Evolutionary conservation across 2,329 filamentous ascomycete genomes (phyloP), one percentile per base, ranked within the genome.

Genomic region (Samsoniella hepiali): DNA sequence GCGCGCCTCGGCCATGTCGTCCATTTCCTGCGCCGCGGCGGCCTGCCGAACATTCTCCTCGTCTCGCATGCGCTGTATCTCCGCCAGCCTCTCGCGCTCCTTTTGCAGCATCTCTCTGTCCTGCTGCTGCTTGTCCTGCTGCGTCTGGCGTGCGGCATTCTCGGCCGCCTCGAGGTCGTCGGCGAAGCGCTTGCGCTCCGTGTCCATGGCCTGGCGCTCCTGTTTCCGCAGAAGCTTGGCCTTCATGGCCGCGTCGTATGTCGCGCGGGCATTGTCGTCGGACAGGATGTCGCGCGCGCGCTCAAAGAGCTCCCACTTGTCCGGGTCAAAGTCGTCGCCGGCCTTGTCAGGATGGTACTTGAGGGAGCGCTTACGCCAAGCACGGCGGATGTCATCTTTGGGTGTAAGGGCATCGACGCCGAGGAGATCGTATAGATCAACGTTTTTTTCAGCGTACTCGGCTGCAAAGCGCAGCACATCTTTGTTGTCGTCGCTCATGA

Each of bases 301-400:
- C 72, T 93, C 90, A 64, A 96, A 87, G 1, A 90, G 82, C 75
- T 97, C 91, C 80, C 96, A 98, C 71, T 90, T 91, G 63, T 88
- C 88, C 53, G 91, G 83, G 68, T 95, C 91, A 69, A 89, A 91
- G 44, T 83, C 79, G 59, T 85, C 86, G 67, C 88, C 85, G 62
- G 93, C 88, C 78, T 97, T 97, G 82, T 98, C 94, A 1, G 94
- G 94, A 75, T 98, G 94, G 79, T 93, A 92, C 72, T 91, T 92
- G n/a, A 97, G 81, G 3, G 92, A 92, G 36, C 89, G 88, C 70
- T 91, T 91, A 64, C 92, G 87, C 81, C 94, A 97, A 51, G 91
- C 92, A 68, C 90, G 88, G 67, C 91, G 88, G 70, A 96, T 89
- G 66, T 93, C 89, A n/a, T 86, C 78, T 63, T 89, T 88, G 27